Base-by-base conservation (phyloP, 2,329 filamentous ascomycete genomes). In the Stenocarpella maydis region DNA sequence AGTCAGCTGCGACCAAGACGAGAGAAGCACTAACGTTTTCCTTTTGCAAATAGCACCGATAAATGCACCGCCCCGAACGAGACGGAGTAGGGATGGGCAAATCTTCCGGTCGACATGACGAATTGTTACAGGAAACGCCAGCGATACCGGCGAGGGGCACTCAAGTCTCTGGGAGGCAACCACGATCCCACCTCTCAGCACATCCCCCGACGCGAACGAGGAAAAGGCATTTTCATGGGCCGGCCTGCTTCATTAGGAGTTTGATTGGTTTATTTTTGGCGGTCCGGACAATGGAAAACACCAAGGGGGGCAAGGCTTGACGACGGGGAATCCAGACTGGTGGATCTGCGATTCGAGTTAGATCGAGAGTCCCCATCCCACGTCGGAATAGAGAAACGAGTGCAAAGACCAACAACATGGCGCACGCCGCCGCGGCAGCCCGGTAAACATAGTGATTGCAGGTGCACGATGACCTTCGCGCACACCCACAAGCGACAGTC, bases 161-260 rank as follows among this genome's bases (percentile, higher is more conserved):
- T 63, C 43, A 15, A 50, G 24, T 60, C 45, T 60, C 37, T 41
- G 58, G 43, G 64, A 65, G 41, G 24, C 50, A 21, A 17, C 67
- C 53, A 55, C 47, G 65, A 64, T 21, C 37, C 43, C 52, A 17
- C 69, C 66, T 55, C 53, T 71, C 71, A 31, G 34, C 34, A 63
- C 21, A 66, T 17, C 67, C 67, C 58, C 66, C 69, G 54, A 71
- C 60, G 63, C 50, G 66, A 47, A 58, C 58, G 43, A 58, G 21
- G 41, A 37, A 63, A 37, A 12, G 34, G 43, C 58, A 34, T 49
- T 68, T 66, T 67, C 66, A 69, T 63, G 64, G 67, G 60, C 53
- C 55, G 66, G 64, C 67, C 61, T 69, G 55, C 63, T 67, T 71
- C 64, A 68, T 69, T 67, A 66, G 71, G 72, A 72, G 72, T 72